phyloP scores from a whole-genome alignment of 2,329 filamentous ascomycete species.

The Fusarium solani-melongenae region DNA sequence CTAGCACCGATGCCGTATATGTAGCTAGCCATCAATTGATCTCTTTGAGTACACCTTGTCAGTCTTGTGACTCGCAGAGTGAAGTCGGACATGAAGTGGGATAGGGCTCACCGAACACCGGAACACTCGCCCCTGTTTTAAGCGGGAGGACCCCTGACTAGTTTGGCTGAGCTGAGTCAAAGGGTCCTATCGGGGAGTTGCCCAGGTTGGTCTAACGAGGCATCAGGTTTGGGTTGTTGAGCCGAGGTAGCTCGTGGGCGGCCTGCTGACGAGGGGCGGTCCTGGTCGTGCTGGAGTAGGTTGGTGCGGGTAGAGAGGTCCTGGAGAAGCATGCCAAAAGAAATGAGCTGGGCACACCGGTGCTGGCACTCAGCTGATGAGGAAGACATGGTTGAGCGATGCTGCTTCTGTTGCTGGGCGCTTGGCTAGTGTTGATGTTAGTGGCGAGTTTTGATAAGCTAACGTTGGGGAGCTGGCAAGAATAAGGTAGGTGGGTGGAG shows the following conservation, averaged over 20 bases:
- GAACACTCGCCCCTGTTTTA: neutral
- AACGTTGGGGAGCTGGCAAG: neutral
- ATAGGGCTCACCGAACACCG: neutral
- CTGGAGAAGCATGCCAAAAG: conserved; percentile 51
- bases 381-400: conserved; percentile 27
- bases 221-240: conserved; percentile 24
- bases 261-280: neutral
- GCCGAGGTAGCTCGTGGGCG: conserved; percentile 1
- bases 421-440: conserved; percentile 14
- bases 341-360: conserved; percentile 50
- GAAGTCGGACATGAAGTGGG: neutral
- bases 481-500: conserved; percentile 16
- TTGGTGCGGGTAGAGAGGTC: conserved; percentile 46
- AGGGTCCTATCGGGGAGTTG: conserved; percentile 25
- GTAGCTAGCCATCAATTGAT: conserved; percentile 36
- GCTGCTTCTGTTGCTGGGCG: neutral
- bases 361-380: conserved; percentile 43
- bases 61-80: neutral
- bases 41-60: conserved; percentile 28
- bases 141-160: neutral
- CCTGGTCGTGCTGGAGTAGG: conserved; percentile 24
- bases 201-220: conserved; percentile 4
- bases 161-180: neutral
- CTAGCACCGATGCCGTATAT: conserved; percentile 22
- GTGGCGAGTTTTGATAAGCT: conserved; percentile 22